These are phyloP conservation scores for Excoecaria cochinchinensis DNA, from an alignment of 345 rosid genomes.

Conservation along the genomic window DNA sequence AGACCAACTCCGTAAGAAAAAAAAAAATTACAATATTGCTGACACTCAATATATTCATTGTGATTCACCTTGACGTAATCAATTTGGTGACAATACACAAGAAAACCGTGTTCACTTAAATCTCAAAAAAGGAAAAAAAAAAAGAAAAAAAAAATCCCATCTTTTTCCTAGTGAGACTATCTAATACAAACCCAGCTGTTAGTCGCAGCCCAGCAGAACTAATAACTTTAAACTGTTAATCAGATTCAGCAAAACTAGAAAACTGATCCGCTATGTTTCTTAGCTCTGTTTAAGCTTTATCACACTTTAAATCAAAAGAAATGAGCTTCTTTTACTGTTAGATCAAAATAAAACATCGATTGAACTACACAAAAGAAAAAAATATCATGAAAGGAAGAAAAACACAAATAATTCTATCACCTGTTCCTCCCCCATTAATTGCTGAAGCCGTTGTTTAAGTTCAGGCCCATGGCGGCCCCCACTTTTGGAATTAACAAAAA, in stretches of 20 bases:
- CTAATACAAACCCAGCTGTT: not conserved
- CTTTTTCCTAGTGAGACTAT: no score
- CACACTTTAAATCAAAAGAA: not conserved
- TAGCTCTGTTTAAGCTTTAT: not conserved
- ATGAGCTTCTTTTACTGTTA: not conserved
- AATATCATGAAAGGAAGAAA: not conserved
- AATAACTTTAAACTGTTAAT: not conserved
- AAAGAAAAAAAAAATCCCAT: not conserved
- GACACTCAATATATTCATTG: not conserved
- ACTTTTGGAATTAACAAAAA: conserved; percentile 75
- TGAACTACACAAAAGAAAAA: not conserved
- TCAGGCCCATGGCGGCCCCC: conserved; percentile 84
- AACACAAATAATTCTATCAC: conserved; percentile 21
- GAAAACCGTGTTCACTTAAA: not conserved
- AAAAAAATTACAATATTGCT: no score
- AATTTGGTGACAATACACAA: not conserved
- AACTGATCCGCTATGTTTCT: not conserved
- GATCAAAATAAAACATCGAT: not conserved
- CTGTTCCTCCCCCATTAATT: conserved; percentile 78
- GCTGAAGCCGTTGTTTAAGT: conserved; percentile 65
- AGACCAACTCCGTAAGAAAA: not conserved
- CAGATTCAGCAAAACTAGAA: not conserved
- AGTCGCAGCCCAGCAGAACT: not conserved
- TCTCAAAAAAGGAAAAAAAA: not conserved
- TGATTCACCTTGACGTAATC: not conserved